phyloP scores from a whole-genome alignment of 2,329 filamentous ascomycete genomes.

The Colletotrichum australisinense region DNA sequence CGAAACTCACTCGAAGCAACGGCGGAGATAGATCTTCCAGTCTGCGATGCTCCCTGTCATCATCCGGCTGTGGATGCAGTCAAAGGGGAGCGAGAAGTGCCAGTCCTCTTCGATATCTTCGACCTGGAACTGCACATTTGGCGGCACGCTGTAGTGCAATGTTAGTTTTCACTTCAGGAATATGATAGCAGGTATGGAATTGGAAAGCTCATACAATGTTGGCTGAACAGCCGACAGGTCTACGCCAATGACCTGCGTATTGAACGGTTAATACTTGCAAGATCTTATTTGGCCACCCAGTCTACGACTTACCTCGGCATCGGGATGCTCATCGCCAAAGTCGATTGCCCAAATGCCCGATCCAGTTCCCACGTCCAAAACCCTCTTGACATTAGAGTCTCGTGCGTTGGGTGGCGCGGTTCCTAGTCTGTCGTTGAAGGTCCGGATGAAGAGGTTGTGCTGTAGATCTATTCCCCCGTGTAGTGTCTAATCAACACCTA shows the following conservation, averaged over 20 bases:
- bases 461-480: neutral
- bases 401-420: neutral
- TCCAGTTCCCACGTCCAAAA: conserved; percentile 42
- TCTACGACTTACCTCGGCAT: neutral
- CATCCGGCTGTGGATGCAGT: conserved; percentile 38
- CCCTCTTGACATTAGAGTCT: neutral
- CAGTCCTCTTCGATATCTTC: conserved; percentile 54
- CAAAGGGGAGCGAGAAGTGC: conserved; percentile 46
- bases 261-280: too few relatives aligned
- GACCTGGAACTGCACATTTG: conserved; percentile 59
- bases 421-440: neutral
- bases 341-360: conserved; percentile 62
- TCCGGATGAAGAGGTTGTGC: neutral
- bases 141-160: conserved; percentile 52
- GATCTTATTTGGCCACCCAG: too few relatives aligned
- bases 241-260: conserved; percentile 59
- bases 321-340: conserved; percentile 47
- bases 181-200: neutral
- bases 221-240: conserved; percentile 67
- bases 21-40: conserved; percentile 38
- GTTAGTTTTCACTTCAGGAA: neutral
- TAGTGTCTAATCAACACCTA: neutral
- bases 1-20: conserved; percentile 4
- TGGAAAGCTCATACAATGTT: conserved; percentile 49
- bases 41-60: conserved; percentile 36